phyloP scores from a whole-genome alignment of 768 basidiomycete species.

The Mrakia gelida region DNA sequence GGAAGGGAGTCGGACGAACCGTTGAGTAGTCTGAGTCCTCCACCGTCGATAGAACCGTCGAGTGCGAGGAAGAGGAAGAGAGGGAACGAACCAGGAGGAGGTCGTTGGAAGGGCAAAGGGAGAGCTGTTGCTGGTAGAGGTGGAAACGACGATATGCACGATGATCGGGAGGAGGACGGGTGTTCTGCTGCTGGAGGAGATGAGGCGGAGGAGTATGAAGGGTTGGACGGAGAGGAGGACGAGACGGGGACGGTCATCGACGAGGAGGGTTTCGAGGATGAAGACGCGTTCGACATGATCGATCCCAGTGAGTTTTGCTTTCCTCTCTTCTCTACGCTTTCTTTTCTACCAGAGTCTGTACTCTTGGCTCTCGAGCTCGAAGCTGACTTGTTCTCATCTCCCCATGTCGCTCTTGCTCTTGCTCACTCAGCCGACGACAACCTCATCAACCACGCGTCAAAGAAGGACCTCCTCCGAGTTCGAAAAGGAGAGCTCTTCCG shows the following conservation, averaged over 20 bases:
- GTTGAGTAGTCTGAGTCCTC: slow-evolving; percentile 10
- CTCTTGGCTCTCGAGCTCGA: too few species aligned
- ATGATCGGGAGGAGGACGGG: neutral
- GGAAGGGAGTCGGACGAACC: neutral
- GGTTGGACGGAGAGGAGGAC: neutral
- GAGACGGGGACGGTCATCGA: neutral
- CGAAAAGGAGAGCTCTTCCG: slow-evolving; percentile 22
- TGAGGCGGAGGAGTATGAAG: neutral
- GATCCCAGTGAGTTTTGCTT: slow-evolving; percentile 13
- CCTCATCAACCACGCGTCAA: slow-evolving; percentile 22
- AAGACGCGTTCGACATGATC: slow-evolving; percentile 15
- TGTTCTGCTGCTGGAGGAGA: neutral
- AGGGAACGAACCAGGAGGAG: neutral
- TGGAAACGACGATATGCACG: neutral
- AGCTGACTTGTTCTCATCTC: neutral
- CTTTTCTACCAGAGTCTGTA: neutral
- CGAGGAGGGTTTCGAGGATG: slow-evolving; percentile 12
- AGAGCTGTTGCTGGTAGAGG: neutral
- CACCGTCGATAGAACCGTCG: slow-evolving; percentile 6
- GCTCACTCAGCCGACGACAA: slow-evolving; percentile 28
- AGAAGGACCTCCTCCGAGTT: slow-evolving; percentile 17
- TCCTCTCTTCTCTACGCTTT: neutral
- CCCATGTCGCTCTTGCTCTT: neutral
- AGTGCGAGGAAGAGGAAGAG: slow-evolving; percentile 18
- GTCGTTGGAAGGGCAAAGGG: neutral